These are phyloP conservation scores for Laguncularia racemosa DNA, from an alignment of 345 rosid genomes.

Conservation along the genomic window DNA sequence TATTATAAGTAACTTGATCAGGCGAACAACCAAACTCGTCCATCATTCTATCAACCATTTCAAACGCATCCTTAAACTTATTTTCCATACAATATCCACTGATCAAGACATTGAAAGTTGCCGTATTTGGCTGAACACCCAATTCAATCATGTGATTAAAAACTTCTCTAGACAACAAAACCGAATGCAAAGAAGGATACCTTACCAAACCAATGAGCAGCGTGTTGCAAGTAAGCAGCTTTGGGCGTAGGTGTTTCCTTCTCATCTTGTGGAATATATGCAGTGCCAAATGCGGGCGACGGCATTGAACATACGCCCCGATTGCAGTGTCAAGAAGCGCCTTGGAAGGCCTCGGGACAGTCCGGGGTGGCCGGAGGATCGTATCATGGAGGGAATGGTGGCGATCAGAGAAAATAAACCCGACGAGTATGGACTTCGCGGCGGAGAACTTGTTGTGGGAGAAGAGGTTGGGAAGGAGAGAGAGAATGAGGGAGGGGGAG, in stretches of 20 bases:
- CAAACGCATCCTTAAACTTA: constrained; percentile 43
- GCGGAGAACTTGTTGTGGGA: constrained; percentile 46
- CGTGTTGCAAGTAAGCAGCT: constrained; percentile 53
- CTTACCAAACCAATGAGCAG: constrained; percentile 61
- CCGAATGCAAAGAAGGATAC: constrained; percentile 51
- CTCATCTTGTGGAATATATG: constrained; percentile 64
- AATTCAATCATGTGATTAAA: constrained; percentile 42
- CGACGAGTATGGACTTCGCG: constrained; percentile 52
- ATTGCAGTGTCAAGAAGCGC: constrained; percentile 54
- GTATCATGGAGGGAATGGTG: constrained; percentile 36
- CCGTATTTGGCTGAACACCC: constrained; percentile 39
- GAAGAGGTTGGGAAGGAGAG: constrained; percentile 52
- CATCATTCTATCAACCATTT: constrained; percentile 51
- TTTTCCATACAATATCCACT: constrained; percentile 64
- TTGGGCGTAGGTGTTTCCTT: constrained; percentile 47
- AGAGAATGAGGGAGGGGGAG: constrained; percentile 48
- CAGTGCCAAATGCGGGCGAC: constrained; percentile 57
- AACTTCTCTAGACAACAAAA: constrained; percentile 38
- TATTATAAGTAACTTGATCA: constrained; percentile 62
- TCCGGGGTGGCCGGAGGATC: constrained; percentile 30
- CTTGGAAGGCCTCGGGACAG: constrained; percentile 23
- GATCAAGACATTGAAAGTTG: constrained; percentile 59
- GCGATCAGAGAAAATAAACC: constrained; percentile 51
- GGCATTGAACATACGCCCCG: constrained; percentile 46
- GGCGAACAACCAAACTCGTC: constrained; percentile 46